These are phyloP conservation scores for Coccomyxa subellipsoidea DNA, from an alignment of 163 green algal species.

Conservation along the genomic window DNA sequence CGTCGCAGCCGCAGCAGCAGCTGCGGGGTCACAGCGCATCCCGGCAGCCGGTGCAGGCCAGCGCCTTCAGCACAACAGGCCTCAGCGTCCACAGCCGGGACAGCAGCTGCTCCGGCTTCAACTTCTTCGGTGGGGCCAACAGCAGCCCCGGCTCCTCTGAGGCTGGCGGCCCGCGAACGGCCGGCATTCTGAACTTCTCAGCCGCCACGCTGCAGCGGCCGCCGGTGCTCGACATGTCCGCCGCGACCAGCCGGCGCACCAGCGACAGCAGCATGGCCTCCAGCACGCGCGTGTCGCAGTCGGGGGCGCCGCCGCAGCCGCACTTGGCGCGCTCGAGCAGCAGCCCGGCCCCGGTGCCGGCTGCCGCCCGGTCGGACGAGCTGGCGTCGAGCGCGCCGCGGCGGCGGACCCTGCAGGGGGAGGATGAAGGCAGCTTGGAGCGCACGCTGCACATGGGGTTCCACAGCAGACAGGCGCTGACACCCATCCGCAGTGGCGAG, in stretches of 20 bases:
- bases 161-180: neutral
- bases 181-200: neutral
- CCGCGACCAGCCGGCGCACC: neutral
- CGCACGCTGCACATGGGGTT: neutral
- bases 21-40: neutral
- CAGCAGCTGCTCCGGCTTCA: neutral
- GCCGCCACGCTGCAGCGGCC: neutral
- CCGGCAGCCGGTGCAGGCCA: neutral
- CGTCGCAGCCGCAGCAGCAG: neutral
- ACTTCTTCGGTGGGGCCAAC: neutral
- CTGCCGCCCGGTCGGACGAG: neutral
- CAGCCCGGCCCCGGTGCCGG: neutral
- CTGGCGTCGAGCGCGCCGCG: neutral
- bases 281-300: neutral
- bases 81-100: neutral
- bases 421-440: neutral
- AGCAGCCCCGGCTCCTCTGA: neutral
- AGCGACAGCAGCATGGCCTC: neutral
- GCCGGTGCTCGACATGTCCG: neutral
- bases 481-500: neutral
- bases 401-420: neutral
- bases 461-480: neutral
- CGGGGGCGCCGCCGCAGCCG: no score
- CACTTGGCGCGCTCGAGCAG: neutral
- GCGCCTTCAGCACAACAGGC: neutral